These are phyloP conservation scores for Acanthamoeba castellanii DNA, from an alignment of 208 protist species.

Conservation along the genomic window DNA sequence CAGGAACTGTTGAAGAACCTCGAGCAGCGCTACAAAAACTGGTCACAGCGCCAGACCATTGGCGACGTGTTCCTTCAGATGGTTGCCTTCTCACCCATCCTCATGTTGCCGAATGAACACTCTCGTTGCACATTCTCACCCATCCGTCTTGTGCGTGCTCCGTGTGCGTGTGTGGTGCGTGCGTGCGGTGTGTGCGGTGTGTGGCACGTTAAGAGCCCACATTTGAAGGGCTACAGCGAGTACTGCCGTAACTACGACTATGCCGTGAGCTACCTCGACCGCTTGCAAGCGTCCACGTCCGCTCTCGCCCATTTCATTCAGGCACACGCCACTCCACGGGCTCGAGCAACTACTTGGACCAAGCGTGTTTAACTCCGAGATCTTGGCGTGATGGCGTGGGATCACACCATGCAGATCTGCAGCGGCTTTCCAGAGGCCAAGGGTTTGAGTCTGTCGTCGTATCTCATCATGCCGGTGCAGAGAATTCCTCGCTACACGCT, in stretches of 20 bases:
- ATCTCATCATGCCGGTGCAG: slow-evolving; percentile 66
- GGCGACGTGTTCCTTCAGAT: slow-evolving; percentile 59
- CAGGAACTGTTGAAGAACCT: slow-evolving; percentile 18
- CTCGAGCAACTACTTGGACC: too few relatives aligned
- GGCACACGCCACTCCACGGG: too few relatives aligned
- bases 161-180: too few relatives aligned
- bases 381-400: too few relatives aligned
- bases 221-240: slow-evolving; percentile 66
- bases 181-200: too few relatives aligned
- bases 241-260: slow-evolving; percentile 64
- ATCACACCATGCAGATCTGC: slow-evolving; percentile 45
- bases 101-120: too few relatives aligned
- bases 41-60: slow-evolving; percentile 37
- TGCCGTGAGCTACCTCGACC: slow-evolving; percentile 57
- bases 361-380: too few relatives aligned
- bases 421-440: slow-evolving; percentile 46
- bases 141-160: too few relatives aligned
- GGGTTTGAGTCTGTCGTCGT: slow-evolving; percentile 42
- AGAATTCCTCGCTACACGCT: slow-evolving; percentile 50
- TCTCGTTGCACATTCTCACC: background rate
- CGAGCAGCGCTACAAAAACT: slow-evolving; percentile 33
- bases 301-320: slow-evolving; percentile 13
- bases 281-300: slow-evolving; percentile 45
- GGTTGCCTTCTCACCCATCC: too few relatives aligned
- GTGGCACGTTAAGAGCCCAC: slow-evolving; percentile 21